These are phyloP conservation scores for Entomortierella beljakovae DNA, from an alignment of 192 early-diverging fungal genomes.

Conservation along the genomic window DNA sequence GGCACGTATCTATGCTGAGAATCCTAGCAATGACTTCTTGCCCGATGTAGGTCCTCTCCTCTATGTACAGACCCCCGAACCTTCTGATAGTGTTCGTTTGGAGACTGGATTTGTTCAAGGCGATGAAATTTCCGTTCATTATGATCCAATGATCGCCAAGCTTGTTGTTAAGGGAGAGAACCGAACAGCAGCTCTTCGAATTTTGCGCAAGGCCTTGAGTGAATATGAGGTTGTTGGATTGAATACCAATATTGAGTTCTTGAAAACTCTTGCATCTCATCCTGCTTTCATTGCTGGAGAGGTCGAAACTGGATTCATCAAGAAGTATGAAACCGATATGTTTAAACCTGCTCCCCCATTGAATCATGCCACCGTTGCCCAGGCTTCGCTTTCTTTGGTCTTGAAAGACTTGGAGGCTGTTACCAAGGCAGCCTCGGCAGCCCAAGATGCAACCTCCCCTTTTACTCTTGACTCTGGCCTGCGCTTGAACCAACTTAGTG, in stretches of 20 bases:
- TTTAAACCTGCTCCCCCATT: slow-evolving; percentile 35
- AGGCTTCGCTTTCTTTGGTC: slow-evolving; percentile 67
- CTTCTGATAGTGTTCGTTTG: slow-evolving; percentile 76
- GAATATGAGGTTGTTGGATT: slow-evolving; percentile 92
- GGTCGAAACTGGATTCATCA: slow-evolving; percentile 96
- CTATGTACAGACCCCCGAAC: slow-evolving; percentile 77
- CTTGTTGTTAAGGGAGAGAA: slow-evolving; percentile 87
- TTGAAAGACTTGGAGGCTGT: slow-evolving; percentile 49
- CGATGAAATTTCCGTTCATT: slow-evolving; percentile 92
- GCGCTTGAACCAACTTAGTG: slow-evolving; percentile 63
- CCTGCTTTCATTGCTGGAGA: slow-evolving; percentile 87
- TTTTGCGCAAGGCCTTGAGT: slow-evolving; percentile 82
- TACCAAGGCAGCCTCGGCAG: slow-evolving; percentile 31
- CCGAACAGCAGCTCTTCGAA: slow-evolving; percentile 84
- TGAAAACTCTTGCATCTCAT: slow-evolving; percentile 80
- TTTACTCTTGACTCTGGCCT: slow-evolving; percentile 54
- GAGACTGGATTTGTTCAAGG: slow-evolving; percentile 95
- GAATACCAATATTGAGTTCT: slow-evolving; percentile 94
- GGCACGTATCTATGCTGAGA: slow-evolving; percentile 98
- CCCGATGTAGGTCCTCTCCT: slow-evolving; percentile 93
- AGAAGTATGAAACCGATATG: slow-evolving; percentile 62
- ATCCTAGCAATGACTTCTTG: slow-evolving; percentile 87
- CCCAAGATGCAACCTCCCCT: slow-evolving; percentile 55
- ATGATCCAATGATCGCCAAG: slow-evolving; percentile 98
- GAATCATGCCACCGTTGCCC: slow-evolving; percentile 67